A percentile compares a stretch with the other conserved stretches of the same genome.
Conservation (phyloP, 2,329 filamentous ascomycete species). For the Colletotrichum sp. region DNA sequence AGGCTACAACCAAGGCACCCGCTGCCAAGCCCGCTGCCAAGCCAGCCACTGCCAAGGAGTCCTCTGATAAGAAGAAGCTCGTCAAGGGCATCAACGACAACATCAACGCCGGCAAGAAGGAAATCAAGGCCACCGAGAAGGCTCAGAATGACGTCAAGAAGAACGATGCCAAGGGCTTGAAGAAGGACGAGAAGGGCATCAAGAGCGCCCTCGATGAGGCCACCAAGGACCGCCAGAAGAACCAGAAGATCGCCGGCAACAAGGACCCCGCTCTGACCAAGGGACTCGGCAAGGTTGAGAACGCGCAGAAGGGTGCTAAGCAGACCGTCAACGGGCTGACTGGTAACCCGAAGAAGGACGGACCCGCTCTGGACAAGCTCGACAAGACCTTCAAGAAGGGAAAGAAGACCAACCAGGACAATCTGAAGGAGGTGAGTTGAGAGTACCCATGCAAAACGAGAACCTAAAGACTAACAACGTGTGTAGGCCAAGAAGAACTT, state of each 20-base stretch:
- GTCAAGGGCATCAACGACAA: slow-evolving; percentile 10
- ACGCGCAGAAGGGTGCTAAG: slow-evolving; percentile 6
- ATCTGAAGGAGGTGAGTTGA: slow-evolving; percentile 1
- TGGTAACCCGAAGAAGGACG: slow-evolving; percentile 5
- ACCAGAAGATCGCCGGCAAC: slow-evolving; percentile 11
- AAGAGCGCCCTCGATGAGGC: neutral
- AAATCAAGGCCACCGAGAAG: neutral
- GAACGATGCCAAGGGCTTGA: neutral
- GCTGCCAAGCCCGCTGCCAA: neutral
- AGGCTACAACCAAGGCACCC: neutral
- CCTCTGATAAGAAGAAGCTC: slow-evolving; percentile 9
- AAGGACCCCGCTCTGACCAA: neutral
- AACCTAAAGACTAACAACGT: neutral
- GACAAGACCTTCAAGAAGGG: slow-evolving; percentile 8
- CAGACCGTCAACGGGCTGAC: neutral
- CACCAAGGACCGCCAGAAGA: slow-evolving; percentile 1
- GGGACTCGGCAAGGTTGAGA: slow-evolving; percentile 5
- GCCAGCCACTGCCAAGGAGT: neutral
- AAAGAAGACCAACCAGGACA: slow-evolving; percentile 2
- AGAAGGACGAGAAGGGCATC: slow-evolving; percentile 9
- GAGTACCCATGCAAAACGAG: neutral
- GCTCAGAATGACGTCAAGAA: neutral
- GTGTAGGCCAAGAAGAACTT: slow-evolving; percentile 13
- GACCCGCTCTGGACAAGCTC: neutral
- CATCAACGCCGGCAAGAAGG: slow-evolving; percentile 5